These are phyloP conservation scores for Marvania coccoides DNA, from an alignment of 139 green algal species.

Conservation along the genomic window DNA sequence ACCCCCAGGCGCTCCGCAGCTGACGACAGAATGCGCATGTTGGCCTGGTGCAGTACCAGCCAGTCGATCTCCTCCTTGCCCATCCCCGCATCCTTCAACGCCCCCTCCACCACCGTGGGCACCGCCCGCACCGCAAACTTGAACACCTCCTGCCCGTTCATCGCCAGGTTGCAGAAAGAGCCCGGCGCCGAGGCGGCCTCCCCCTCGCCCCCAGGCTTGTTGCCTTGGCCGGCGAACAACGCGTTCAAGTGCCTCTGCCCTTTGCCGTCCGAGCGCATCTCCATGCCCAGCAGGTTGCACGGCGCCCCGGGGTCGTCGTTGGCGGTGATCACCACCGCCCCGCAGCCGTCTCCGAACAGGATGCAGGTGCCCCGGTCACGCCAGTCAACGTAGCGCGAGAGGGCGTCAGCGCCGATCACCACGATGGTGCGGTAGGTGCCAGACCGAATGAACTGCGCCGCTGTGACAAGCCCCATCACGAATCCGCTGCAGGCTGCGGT, in stretches of 20 bases:
- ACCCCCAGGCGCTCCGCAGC: conserved; percentile 78
- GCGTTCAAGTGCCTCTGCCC: conserved; percentile 74
- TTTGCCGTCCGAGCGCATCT: conserved; percentile 80
- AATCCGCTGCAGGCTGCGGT: conserved; percentile 97
- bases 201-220: conserved; percentile 9
- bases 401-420: conserved; percentile 88
- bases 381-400: conserved; percentile 94
- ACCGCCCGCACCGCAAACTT: conserved; percentile 94
- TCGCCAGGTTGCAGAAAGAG: conserved; percentile 72
- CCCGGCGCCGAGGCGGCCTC: conserved; percentile 5
- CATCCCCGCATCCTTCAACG: conserved; percentile 67
- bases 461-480: conserved; percentile 88
- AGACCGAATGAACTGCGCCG: conserved; percentile 69
- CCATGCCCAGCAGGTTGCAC: conserved; percentile 69
- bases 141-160: conserved; percentile 98
- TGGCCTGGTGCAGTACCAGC: conserved; percentile 94
- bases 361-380: conserved; percentile 89
- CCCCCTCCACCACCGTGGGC: conserved; percentile 69
- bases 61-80: conserved; percentile 71
- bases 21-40: conserved; percentile 91
- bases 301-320: conserved; percentile 20
- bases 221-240: conserved; percentile 17
- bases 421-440: conserved; percentile 76
- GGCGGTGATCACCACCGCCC: conserved; percentile 74
- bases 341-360: conserved; percentile 93